phyloP scores from a whole-genome alignment of 352 stramenopile genomes.

The Pythium sp. region DNA sequence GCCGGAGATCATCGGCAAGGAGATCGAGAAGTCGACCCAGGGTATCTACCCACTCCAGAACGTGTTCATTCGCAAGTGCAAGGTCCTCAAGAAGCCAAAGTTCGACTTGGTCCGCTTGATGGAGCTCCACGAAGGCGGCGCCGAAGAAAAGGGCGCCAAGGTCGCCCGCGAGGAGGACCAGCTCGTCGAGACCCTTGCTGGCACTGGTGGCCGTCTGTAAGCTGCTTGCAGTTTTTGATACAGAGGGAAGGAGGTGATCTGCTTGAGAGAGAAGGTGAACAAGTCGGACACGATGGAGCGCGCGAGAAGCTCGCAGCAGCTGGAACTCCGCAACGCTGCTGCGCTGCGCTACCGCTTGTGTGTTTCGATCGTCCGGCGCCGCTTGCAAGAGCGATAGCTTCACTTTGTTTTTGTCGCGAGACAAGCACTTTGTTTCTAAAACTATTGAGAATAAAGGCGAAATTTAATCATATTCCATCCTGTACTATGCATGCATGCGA shows the following conservation, averaged over 20 bases:
- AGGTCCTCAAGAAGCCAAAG: conserved; percentile 99
- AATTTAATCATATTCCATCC: conserved; percentile 48
- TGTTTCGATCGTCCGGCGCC: neutral
- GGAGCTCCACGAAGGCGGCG: conserved; percentile 98
- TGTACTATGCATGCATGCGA: neutral
- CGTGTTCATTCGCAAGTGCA: conserved; percentile 99
- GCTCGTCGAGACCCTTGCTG: conserved; percentile 85
- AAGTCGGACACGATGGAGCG: neutral
- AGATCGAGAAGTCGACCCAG: conserved; percentile 97
- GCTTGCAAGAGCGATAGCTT: neutral
- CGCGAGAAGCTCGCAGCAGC: conserved; percentile 1
- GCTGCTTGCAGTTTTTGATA: conserved; percentile 22
- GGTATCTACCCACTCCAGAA: conserved; percentile 99
- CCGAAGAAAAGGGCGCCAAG: conserved; percentile 91
- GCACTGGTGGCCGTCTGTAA: conserved; percentile 89
- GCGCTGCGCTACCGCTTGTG: neutral
- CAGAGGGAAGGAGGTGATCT: conserved; percentile 17
- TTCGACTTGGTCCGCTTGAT: conserved; percentile 99
- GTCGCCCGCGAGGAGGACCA: conserved; percentile 85
- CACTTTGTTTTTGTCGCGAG: conserved; percentile 10
- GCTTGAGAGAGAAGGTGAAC: conserved; percentile 3
- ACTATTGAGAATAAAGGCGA: conserved; percentile 85
- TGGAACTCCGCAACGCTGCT: conserved; percentile 1
- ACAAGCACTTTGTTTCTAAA: conserved; percentile 51
- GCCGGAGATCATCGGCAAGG: conserved; percentile 96